Evolutionary conservation across 148 eudicot genomes (phyloP).

Genomic region (Pouteria glomerata): DNA sequence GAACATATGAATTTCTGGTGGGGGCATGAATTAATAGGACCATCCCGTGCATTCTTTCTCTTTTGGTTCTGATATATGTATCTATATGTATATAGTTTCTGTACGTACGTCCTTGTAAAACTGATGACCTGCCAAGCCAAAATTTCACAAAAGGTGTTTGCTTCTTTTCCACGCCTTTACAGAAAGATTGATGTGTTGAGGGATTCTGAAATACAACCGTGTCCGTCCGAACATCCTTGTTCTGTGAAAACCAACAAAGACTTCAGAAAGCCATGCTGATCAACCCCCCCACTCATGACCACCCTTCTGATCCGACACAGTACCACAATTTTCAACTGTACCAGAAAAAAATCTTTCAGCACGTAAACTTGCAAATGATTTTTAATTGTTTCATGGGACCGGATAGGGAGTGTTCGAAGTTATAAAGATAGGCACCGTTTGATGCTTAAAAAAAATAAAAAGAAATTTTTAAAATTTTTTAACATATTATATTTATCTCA

Average conservation of each 20-base stretch:
- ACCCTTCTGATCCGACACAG: not conserved
- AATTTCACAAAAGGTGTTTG: too few species aligned
- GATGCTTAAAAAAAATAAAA: too few species aligned
- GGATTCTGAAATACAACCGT: not conserved
- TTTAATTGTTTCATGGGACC: too few species aligned
- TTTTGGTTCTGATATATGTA: not conserved
- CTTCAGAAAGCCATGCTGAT: not conserved
- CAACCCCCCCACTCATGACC: not conserved
- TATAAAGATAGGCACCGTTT: too few species aligned
- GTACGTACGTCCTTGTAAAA: too few species aligned
- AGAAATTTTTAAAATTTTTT: too few species aligned
- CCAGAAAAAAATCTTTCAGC: too few species aligned
- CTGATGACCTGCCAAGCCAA: too few species aligned
- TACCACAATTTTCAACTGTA: not conserved
- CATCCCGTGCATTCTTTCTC: not conserved
- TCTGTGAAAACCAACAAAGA: not conserved
- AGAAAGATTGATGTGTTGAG: not conserved
- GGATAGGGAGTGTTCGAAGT: too few species aligned
- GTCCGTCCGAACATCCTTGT: not conserved
- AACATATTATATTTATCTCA: too few species aligned
- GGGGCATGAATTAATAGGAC: constrained; percentile 10
- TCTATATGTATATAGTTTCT: too few species aligned
- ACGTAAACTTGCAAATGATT: too few species aligned
- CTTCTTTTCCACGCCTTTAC: constrained; percentile 8
- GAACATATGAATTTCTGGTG: not conserved